Conservation (phyloP, 1,284 basidiomycete species). For the Boletus smithii region DNA sequence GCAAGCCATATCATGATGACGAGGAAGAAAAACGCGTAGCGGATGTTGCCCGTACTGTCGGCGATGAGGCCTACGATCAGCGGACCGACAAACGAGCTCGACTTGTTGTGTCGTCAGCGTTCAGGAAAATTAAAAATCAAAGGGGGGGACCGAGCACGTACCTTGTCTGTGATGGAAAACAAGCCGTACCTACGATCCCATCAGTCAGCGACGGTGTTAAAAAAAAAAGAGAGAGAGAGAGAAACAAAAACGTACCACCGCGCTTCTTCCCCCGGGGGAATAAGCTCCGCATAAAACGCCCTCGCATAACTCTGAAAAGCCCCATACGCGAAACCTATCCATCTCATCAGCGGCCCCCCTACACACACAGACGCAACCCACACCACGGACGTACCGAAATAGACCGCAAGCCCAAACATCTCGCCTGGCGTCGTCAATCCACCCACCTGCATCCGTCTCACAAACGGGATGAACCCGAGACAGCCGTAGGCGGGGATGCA, state of each 20-base stretch:
- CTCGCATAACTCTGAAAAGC: conserved; percentile 80
- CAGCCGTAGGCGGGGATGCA: conserved; percentile 81
- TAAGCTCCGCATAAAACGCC: conserved; percentile 73
- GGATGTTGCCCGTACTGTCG: conserved; percentile 84
- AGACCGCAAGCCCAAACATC: conserved; percentile 80
- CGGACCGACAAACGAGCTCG: conserved; percentile 86
- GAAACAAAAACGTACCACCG: conserved; percentile 62
- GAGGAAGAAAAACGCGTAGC: conserved; percentile 86
- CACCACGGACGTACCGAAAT: conserved; percentile 57
- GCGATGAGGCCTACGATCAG: conserved; percentile 82
- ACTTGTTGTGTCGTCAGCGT: conserved; percentile 42
- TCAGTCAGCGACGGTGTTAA: background rate
- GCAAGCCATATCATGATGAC: conserved; percentile 76
- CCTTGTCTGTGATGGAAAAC: conserved; percentile 88
- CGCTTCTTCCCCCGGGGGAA: conserved; percentile 77
- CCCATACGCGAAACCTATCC: conserved; percentile 63
- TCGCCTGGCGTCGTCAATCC: conserved; percentile 76
- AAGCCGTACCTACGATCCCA: conserved; percentile 52
- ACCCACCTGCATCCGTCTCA: conserved; percentile 48
- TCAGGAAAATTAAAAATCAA: too few species aligned
- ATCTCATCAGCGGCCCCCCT: background rate
- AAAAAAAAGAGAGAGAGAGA: background rate
- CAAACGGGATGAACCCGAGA: conserved; percentile 67
- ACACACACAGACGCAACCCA: background rate
- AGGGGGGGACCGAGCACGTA: conserved; percentile 23